These are phyloP conservation scores for Sorghum bicolor DNA, from an alignment of 176 grass and related monocot species.

Conservation along the genomic window DNA sequence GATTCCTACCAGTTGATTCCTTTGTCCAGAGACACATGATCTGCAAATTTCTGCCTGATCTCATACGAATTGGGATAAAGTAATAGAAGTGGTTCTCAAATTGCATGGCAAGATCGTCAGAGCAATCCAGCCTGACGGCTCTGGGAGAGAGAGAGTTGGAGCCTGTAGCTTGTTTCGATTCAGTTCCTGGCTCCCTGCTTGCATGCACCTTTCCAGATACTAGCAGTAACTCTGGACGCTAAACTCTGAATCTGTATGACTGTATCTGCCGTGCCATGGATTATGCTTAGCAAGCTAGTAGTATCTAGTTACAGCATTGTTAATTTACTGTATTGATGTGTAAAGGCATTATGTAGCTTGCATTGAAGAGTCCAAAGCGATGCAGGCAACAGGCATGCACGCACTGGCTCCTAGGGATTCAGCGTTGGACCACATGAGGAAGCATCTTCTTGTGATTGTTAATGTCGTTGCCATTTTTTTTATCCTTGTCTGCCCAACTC, in stretches of 20 bases:
- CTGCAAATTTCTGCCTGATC: slow-evolving; percentile 25
- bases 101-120: slow-evolving; percentile 29
- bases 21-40: slow-evolving; percentile 28
- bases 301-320: slow-evolving; percentile 21
- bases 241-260: slow-evolving; percentile 28
- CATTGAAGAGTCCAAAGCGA: slow-evolving; percentile 40
- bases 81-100: slow-evolving; percentile 28
- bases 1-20: slow-evolving; percentile 37
- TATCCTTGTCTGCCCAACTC: slow-evolving; percentile 12
- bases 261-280: slow-evolving; percentile 15
- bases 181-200: slow-evolving; percentile 3
- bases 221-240: not conserved
- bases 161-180: slow-evolving; percentile 24
- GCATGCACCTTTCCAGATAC: slow-evolving; percentile 17
- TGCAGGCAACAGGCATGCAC: slow-evolving; percentile 20
- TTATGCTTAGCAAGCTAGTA: not conserved
- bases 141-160: slow-evolving; percentile 30
- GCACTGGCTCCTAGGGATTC: slow-evolving; percentile 32
- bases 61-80: slow-evolving; percentile 25
- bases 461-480: not conserved
- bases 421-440: slow-evolving; percentile 39
- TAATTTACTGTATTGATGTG: slow-evolving; percentile 13
- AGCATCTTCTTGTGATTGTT: slow-evolving; percentile 41
- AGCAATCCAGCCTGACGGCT: slow-evolving; percentile 22
- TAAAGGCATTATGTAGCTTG: slow-evolving; percentile 35